Conservation (phyloP, 2,329 filamentous ascomycete genomes). For the Microcyclospora tardicrescens region DNA sequence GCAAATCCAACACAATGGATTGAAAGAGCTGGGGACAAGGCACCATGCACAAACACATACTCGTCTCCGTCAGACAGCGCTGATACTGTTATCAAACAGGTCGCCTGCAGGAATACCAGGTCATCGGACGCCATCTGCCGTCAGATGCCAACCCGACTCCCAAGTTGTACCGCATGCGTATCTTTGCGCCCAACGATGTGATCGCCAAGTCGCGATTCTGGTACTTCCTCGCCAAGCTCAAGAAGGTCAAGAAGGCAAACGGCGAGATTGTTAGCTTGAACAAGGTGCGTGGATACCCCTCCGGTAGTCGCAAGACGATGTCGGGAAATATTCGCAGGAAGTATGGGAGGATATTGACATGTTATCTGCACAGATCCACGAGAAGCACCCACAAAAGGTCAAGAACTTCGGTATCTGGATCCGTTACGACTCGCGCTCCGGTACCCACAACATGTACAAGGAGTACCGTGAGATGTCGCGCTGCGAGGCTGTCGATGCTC, state of each 20-base stretch:
- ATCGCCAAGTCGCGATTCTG: slow-evolving; percentile 99
- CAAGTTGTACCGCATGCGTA: slow-evolving; percentile 99
- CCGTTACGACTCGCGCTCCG: slow-evolving; percentile 98
- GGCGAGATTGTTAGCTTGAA: slow-evolving; percentile 98
- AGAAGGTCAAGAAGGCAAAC: slow-evolving; percentile 99
- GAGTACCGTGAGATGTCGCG: slow-evolving; percentile 99
- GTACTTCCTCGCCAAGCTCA: slow-evolving; percentile 99
- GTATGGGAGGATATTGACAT: slow-evolving; percentile 4
- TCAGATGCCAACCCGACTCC: slow-evolving; percentile 93
- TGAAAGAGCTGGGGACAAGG: slow-evolving; percentile 15
- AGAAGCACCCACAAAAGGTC: slow-evolving; percentile 99
- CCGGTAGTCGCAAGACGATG: slow-evolving; percentile 87
- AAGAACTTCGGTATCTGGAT: slow-evolving; percentile 99
- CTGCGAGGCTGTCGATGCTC: slow-evolving; percentile 84
- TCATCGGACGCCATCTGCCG: slow-evolving; percentile 98
- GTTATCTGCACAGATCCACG: slow-evolving; percentile 56
- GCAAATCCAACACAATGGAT: slow-evolving; percentile 8
- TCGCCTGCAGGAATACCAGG: slow-evolving; percentile 99
- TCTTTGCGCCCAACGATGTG: slow-evolving; percentile 95
- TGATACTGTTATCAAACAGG: slow-evolving; percentile 44
- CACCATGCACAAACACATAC: slow-evolving; percentile 2
- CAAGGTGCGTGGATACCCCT: slow-evolving; percentile 45
- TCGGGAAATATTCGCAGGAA: background rate
- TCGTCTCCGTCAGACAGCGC: slow-evolving; percentile 22
- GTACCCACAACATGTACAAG: slow-evolving; percentile 99